phyloP scores from a whole-genome alignment of 768 basidiomycete species.

The Cubamyces lactineus region DNA sequence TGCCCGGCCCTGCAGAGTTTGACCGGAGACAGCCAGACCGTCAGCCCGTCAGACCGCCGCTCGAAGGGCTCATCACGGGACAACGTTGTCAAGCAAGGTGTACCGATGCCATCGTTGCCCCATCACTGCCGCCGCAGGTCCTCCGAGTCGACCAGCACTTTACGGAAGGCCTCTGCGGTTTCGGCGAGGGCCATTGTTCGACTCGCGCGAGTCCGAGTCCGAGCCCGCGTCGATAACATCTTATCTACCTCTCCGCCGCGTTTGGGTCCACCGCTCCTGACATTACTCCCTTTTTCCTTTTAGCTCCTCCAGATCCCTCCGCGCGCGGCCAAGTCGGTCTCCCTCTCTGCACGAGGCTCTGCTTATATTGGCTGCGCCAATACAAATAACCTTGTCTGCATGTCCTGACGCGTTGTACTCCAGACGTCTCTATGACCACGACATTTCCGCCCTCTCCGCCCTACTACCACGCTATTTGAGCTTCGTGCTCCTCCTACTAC shows the following conservation, averaged over 20 bases:
- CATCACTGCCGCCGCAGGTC: constrained; percentile 26
- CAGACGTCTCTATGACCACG: constrained; percentile 29
- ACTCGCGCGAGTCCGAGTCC: not conserved
- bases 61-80: constrained; percentile 26
- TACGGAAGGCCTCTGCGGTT: constrained; percentile 28
- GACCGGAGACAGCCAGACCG: constrained; percentile 12
- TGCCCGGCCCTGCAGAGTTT: constrained; percentile 23
- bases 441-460: constrained; percentile 21
- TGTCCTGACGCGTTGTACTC: constrained; percentile 18
- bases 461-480: constrained; percentile 20
- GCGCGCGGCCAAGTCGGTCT: constrained; percentile 28
- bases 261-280: constrained; percentile 20
- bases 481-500: constrained; percentile 10
- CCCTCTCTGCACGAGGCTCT: constrained; percentile 30
- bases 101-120: constrained; percentile 29
- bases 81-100: constrained; percentile 29
- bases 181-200: constrained; percentile 2
- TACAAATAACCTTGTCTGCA: constrained; percentile 24
- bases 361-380: constrained; percentile 22
- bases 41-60: not conserved
- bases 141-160: constrained; percentile 19
- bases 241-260: constrained; percentile 29
- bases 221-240: constrained; percentile 31
- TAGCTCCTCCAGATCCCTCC: constrained; percentile 32
- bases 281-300: constrained; percentile 24